Evolutionary conservation across 2,329 filamentous ascomycete species (phyloP).

Genomic region (Diaporthe batatas): DNA sequence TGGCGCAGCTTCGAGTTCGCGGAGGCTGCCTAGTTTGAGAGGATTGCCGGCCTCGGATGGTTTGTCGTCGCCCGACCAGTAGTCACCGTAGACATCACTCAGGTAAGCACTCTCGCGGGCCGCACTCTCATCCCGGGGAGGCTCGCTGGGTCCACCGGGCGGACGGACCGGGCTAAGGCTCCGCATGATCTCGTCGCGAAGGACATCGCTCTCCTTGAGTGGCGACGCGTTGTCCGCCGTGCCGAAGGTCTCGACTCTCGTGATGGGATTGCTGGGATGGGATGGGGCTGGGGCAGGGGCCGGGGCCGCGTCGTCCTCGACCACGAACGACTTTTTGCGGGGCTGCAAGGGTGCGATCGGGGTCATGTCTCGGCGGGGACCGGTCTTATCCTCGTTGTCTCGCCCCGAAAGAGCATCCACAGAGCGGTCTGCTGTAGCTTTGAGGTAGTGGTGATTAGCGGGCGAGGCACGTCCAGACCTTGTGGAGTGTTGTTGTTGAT

Average conservation of each 20-base stretch:
- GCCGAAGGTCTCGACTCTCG: constrained; percentile 61
- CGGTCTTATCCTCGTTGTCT: constrained; percentile 12
- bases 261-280: constrained; percentile 54
- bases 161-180: constrained; percentile 69
- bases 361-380: constrained; percentile 8
- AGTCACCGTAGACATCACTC: constrained; percentile 76
- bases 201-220: constrained; percentile 77
- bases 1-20: constrained; percentile 1
- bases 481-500: not conserved
- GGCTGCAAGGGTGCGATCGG: constrained; percentile 61
- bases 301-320: constrained; percentile 44
- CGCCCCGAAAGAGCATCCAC: not conserved
- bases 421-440: constrained; percentile 9
- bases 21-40: not conserved
- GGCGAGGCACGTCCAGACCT: constrained; percentile 29
- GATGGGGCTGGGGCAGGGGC: too few relatives aligned
- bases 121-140: constrained; percentile 36
- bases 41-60: constrained; percentile 4
- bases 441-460: constrained; percentile 29
- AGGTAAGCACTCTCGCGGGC: constrained; percentile 72
- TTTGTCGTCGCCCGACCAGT: constrained; percentile 69
- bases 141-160: constrained; percentile 34
- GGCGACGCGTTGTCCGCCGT: constrained; percentile 64
- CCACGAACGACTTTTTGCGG: constrained; percentile 48
- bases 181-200: constrained; percentile 81